Base-by-base conservation (phyloP, 2,329 filamentous ascomycete species). In the Fusarium setosum region DNA sequence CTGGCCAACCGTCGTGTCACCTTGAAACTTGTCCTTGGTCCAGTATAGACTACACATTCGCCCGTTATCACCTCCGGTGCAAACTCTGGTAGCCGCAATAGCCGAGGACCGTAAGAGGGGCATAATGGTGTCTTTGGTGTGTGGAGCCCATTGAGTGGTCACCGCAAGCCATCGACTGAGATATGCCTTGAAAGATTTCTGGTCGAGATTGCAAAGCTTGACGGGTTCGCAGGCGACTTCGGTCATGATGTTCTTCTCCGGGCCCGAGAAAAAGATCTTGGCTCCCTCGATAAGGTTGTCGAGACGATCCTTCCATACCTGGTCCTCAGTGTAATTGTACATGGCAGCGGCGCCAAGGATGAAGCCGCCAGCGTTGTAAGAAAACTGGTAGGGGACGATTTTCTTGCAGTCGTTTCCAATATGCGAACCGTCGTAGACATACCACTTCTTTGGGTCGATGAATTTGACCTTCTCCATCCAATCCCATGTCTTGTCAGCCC, bases 401-500 rank as follows among this genome's bases (percentile, higher is more conserved):
- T 80, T 72, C 2, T 83, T 85, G 75, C 90, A 92, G 67, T 90
- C 87, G 26, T 79, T 77, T 6, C 77, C 77, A 31, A 84, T 84
- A 51, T 87, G 83, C 6, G 84, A 84, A 31, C 90, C 90, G 68
- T 90, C 90, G 67, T 84, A 90, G 17, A 92, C 80, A 45, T 84
- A 81, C 73, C 86, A 91, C 4, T 84, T 80, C 7, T 83, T 74
- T 9, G 60, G 50, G 71, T 88, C 82, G 61, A 92, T 84, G 52
- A 92, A 84, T 1, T 86, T 81, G 42, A 88, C 79, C 7, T 72
- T 74, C 4, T 76, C 73, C 76, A 88, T 89, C 90, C 90, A 93
- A 48, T 92, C 83, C 81, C 92, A 97, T 1, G 87, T 86, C 67
- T 81, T 89, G 18, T 88, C 86, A 0, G 92, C 92, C 92, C 92